A percentile compares a stretch with the other conserved stretches of the same genome.
phyloP scores from a whole-genome alignment of 257 asterid species.

The Lantana camara region DNA sequence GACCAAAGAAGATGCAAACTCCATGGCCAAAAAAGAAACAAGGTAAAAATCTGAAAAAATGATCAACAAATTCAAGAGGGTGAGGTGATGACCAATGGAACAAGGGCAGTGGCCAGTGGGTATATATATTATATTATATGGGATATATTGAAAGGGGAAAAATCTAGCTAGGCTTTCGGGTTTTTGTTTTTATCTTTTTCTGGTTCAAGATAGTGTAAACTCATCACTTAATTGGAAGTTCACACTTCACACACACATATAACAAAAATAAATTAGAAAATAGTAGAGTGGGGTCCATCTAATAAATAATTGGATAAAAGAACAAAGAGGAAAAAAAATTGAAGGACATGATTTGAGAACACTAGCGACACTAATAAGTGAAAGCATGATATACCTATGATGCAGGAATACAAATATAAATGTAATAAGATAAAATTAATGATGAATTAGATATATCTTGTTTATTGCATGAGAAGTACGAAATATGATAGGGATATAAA shows the following conservation, averaged over 20 bases:
- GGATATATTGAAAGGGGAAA: not conserved
- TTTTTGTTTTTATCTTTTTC: not conserved
- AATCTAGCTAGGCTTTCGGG: not conserved
- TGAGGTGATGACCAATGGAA: conserved; percentile 15
- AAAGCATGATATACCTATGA: too few species aligned
- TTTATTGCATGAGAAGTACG: too few species aligned
- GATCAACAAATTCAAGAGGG: not conserved
- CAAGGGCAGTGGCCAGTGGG: too few species aligned
- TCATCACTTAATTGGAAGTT: not conserved
- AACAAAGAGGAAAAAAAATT: not conserved
- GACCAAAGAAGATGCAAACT: conserved; percentile 25
- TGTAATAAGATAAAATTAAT: too few species aligned
- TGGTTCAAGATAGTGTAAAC: conserved; percentile 8
- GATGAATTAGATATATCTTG: too few species aligned
- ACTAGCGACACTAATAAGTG: not conserved
- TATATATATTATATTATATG: too few species aligned
- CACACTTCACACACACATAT: not conserved
- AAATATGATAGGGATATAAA: too few species aligned
- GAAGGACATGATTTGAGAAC: not conserved
- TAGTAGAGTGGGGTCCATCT: conserved; percentile 17
- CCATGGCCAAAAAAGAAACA: conserved; percentile 31
- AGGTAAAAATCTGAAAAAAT: not conserved
- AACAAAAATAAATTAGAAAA: not conserved
- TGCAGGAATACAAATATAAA: too few species aligned
- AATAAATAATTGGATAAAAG: not conserved